Evolutionary conservation across 1,139 yeast species (phyloP), one percentile per base, ranked within the genome.

Genomic region (Suhomyces yuchorum): DNA sequence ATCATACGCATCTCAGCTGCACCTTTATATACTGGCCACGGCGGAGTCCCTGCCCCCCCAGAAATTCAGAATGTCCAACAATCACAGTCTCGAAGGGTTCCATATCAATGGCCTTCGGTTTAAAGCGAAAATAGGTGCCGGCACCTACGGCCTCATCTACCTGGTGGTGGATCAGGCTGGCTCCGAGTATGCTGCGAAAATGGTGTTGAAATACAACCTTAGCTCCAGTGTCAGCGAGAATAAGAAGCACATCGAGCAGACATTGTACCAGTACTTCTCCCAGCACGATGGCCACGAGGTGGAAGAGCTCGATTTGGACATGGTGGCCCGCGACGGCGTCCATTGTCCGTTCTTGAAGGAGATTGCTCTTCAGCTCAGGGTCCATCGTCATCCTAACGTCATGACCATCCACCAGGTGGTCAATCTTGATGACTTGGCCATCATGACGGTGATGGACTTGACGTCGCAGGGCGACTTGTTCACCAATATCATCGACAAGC

Each of bases 71-170:
- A 38, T 38, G 34, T 38, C 41, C 18, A 17, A 40, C 4, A 17
- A 37, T 19, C 37, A 43, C 37, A 37, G 26, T 18, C 54, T 70
- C 28, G 61, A 64, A 49, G 71, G 71, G 1, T 58, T 54, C 48
- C 57, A 58, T 35, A 54, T 78, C 42, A 73, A 77, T 56, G 71
- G 73, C 42, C 77, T 74, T 57, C 71, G 68, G 50, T 73, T 86
- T 36, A 62, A 76, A 45, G 70, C 69, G 48, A 81, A 84, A 52
- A 77, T 89, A n/a, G 97, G 97, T 14, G 81, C 95, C 1, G 97
- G 97, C 35, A 91, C 96, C 19, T 90, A 87, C 61, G 97, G 97
- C 2, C 75, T 87, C 26, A 96, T 91, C 12, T 90, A 87, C 67
- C 74, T 81, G 15, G 92, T 90, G 7, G 70, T 75, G 55, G 86